phyloP scores from a whole-genome alignment of 2,329 filamentous ascomycete genomes.

The Penicillium thymicola region DNA sequence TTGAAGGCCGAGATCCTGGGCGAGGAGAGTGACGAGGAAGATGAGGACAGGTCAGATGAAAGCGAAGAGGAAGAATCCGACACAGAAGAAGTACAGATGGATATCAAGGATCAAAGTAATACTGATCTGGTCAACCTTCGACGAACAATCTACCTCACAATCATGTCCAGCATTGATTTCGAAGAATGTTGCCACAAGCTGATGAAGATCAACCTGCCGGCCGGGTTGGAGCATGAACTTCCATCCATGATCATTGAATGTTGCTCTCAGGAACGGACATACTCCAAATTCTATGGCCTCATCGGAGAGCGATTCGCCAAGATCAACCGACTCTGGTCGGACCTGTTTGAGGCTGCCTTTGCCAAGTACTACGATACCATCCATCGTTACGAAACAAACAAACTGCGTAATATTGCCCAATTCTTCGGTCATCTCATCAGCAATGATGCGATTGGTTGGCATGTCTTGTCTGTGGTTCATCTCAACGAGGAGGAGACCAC shows the following conservation, averaged over 20 bases:
- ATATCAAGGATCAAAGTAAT: slow-evolving; percentile 98
- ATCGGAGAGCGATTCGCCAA: slow-evolving; percentile 95
- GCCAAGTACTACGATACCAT: slow-evolving; percentile 95
- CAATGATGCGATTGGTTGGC: slow-evolving; percentile 88
- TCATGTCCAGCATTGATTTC: slow-evolving; percentile 93
- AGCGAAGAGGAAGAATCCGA: slow-evolving; percentile 70
- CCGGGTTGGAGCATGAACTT: slow-evolving; percentile 82
- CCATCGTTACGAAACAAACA: slow-evolving; percentile 93
- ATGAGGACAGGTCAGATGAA: slow-evolving; percentile 58
- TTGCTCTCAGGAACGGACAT: slow-evolving; percentile 93
- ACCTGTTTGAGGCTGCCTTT: slow-evolving; percentile 87
- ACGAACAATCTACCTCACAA: slow-evolving; percentile 92
- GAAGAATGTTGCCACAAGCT: slow-evolving; percentile 97
- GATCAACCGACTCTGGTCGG: slow-evolving; percentile 90
- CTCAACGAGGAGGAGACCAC: slow-evolving; percentile 97
- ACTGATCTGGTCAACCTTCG: slow-evolving; percentile 91
- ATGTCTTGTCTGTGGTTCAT: slow-evolving; percentile 78
- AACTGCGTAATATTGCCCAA: slow-evolving; percentile 87
- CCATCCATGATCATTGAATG: slow-evolving; percentile 97
- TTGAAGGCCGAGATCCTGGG: slow-evolving; percentile 92
- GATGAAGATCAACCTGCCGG: slow-evolving; percentile 86
- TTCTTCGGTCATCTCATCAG: slow-evolving; percentile 91
- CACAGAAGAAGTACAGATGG: slow-evolving; percentile 75
- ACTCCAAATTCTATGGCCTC: slow-evolving; percentile 94
- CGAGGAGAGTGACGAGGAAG: slow-evolving; percentile 82